Evolutionary conservation across 257 asterid genomes (phyloP).

Genomic region (Buddleja alternifolia): DNA sequence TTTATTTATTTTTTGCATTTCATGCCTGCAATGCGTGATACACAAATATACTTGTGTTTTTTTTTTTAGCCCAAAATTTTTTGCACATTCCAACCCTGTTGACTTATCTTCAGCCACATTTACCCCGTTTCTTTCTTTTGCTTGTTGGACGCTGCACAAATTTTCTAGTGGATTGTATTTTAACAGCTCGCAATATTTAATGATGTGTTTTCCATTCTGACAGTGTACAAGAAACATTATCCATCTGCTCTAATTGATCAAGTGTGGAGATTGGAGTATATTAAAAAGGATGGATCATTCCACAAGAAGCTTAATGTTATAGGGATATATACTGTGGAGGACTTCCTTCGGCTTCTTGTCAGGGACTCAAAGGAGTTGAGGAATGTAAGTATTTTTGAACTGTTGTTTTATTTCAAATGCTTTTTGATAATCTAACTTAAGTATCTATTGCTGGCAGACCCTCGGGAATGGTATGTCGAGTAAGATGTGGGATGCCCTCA

Average conservation of each 20-base stretch:
- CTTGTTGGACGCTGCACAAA: too few species aligned
- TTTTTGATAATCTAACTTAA: constrained; percentile 7
- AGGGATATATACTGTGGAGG: constrained; percentile 82
- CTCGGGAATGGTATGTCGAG: constrained; percentile 99
- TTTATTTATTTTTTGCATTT: constrained; percentile 10
- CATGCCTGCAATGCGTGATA: background rate
- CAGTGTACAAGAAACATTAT: constrained; percentile 89
- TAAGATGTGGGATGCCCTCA: constrained; percentile 98
- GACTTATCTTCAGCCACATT: too few species aligned
- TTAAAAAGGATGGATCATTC: constrained; percentile 98
- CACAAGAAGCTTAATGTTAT: constrained; percentile 87
- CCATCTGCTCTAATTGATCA: constrained; percentile 94
- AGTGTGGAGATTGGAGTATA: constrained; percentile 98
- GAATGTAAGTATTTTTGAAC: constrained; percentile 51
- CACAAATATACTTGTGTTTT: too few species aligned
- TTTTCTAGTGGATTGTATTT: too few species aligned
- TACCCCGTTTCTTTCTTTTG: too few species aligned
- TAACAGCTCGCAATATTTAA: too few species aligned
- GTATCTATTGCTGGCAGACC: constrained; percentile 50
- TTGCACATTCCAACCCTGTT: too few species aligned
- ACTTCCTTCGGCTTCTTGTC: constrained; percentile 90
- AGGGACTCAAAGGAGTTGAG: constrained; percentile 89
- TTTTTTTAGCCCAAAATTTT: too few species aligned
- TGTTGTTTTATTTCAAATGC: constrained; percentile 1
- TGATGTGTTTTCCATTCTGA: too few species aligned